Percentiles rank a stretch among this genome's conserved stretches.
phyloP scores from a whole-genome alignment of 2,329 filamentous ascomycete species.

The Lasiodiplodia sp. region DNA sequence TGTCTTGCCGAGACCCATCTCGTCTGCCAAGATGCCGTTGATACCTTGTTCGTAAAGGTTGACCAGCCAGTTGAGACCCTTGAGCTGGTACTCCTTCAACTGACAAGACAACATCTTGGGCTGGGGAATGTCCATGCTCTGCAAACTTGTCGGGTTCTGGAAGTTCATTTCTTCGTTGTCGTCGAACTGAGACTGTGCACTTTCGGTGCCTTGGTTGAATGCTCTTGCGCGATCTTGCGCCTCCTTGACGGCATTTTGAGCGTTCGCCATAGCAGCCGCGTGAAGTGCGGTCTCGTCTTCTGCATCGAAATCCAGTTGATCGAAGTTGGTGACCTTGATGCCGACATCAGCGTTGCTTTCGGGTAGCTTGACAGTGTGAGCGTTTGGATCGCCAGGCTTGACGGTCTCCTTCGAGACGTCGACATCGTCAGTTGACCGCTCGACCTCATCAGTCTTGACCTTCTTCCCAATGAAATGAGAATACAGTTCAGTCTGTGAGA shows the following conservation, averaged over 20 bases:
- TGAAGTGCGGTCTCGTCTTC: conserved; percentile 86
- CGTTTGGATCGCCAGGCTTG: conserved; percentile 46
- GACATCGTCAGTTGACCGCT: conserved; percentile 85
- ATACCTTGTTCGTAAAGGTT: conserved; percentile 99
- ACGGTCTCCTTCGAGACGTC: conserved; percentile 59
- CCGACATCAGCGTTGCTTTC: conserved; percentile 59
- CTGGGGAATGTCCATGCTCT: conserved; percentile 92
- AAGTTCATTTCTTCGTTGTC: conserved; percentile 99
- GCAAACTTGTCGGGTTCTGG: conserved; percentile 95
- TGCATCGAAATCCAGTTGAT: conserved; percentile 93
- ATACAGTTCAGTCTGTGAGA: conserved; percentile 98
- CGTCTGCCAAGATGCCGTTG: conserved; percentile 97
- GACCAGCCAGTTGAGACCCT: conserved; percentile 98
- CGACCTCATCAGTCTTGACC: conserved; percentile 96
- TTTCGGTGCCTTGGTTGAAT: conserved; percentile 77
- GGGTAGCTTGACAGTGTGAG: conserved; percentile 56
- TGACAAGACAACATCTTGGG: conserved; percentile 92
- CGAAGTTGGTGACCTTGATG: conserved; percentile 87
- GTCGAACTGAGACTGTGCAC: conserved; percentile 73
- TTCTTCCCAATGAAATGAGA: conserved; percentile 99
- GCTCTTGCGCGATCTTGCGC: conserved; percentile 91
- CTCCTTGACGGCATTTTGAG: conserved; percentile 92
- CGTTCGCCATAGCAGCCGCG: conserved; percentile 90
- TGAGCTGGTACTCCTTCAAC: conserved; percentile 98
- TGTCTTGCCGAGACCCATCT: conserved; percentile 99